Evolutionary conservation across 805 yeast species (phyloP), one percentile per base, ranked within the genome.

Genomic region (Metschnikowia colocasiae): DNA sequence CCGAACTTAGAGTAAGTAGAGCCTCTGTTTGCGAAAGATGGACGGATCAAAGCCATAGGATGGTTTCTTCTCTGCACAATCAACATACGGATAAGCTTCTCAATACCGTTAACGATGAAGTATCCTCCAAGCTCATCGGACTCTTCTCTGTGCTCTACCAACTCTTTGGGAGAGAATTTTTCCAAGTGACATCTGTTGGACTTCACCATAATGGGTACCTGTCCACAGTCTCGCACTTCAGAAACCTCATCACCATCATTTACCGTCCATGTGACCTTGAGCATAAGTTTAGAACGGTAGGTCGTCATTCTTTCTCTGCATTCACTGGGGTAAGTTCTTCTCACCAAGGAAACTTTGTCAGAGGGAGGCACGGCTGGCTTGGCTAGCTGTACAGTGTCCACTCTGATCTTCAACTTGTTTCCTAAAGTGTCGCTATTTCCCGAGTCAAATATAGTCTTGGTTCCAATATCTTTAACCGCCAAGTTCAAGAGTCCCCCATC

Each of bases 11-110:
- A 75, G 70, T 94, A 94, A 6, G 88, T 70, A 6, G 92, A 85
- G 61, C 99, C 99, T 78, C 99, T 85, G 71, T 90, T 90, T 43
- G 84, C 85, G 62, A 92, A 94, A 9, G 96, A 87, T 29, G 96
- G 95, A 73, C 99, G 88, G 50, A 90, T 85, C 59, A 94, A 82
- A 10, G 98, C 98, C 97, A 94, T 89, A 20, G 98, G 96, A 64
- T 91, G 97, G 66, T 94, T 94, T 69, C 99, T 81, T 67, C 98
- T 84, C 71, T 92, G 99, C 16, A 94, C 97, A 74, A 94, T 89
- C 67, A 94, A 81, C 98, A 94, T 89, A 72, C 99, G 87, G 59
- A 94, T 82, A 60, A 94, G 76, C 69, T 94, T 94, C 69, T 94
- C 99, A 58, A 92, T 91, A 75, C 99, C 99, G 64, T 92, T 92